These are phyloP conservation scores for Saccharata proteae DNA, from an alignment of 2,329 filamentous ascomycete genomes.

Conservation along the genomic window DNA sequence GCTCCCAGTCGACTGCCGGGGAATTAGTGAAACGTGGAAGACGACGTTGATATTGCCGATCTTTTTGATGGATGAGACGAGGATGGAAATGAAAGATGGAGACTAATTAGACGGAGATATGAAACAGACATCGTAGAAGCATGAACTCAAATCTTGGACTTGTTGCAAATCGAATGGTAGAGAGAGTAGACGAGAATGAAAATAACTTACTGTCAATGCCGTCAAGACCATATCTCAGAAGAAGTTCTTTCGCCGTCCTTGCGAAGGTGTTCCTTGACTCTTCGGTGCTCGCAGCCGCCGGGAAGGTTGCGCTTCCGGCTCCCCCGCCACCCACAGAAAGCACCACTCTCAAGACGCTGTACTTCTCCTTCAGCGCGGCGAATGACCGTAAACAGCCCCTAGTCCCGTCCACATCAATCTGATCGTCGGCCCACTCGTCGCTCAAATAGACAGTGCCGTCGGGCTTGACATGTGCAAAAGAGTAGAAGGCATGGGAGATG, in stretches of 20 bases:
- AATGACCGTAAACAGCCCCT: conserved; percentile 55
- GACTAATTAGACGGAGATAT: neutral
- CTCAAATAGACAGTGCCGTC: conserved; percentile 69
- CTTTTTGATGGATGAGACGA: neutral
- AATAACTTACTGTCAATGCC: conserved; percentile 58
- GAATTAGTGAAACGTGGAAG: conserved; percentile 10
- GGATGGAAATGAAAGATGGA: neutral
- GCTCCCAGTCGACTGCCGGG: conserved; percentile 64
- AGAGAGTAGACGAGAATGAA: neutral
- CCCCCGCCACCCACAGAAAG: conserved; percentile 68
- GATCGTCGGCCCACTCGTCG: conserved; percentile 65
- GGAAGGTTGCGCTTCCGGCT: conserved; percentile 53
- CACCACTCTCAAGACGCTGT: conserved; percentile 61
- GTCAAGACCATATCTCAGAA: conserved; percentile 59
- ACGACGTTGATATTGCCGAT: neutral
- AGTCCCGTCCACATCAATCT: conserved; percentile 57
- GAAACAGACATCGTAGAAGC: neutral
- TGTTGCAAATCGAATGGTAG: too few species aligned
- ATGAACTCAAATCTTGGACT: neutral
- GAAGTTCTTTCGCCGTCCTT: conserved; percentile 50
- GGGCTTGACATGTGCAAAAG: conserved; percentile 59
- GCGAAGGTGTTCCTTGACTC: conserved; percentile 57
- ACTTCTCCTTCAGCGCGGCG: conserved; percentile 57
- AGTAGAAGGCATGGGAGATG: conserved; percentile 73
- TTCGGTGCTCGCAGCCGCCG: conserved; percentile 51